A percentile compares a stretch with the other conserved stretches of the same genome.
Conservation (phyloP, 352 stramenopile species). For the Pythium dissimile region DNA sequence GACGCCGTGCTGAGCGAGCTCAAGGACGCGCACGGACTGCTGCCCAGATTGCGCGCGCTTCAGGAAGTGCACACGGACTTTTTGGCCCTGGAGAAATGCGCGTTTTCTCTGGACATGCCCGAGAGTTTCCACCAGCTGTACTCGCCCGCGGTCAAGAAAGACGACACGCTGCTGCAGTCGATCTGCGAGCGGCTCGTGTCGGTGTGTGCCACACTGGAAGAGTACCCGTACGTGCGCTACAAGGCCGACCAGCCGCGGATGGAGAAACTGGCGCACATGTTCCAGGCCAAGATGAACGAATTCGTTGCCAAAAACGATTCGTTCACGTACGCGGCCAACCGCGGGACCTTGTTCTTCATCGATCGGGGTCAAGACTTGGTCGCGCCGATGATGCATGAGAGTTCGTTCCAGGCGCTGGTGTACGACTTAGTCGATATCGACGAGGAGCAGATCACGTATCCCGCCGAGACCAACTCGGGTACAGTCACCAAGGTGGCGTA, state of each 20-base stretch:
- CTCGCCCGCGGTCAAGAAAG: constrained; percentile 47
- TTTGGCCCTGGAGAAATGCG: constrained; percentile 90
- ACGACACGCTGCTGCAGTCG: constrained; percentile 40
- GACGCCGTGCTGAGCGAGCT: constrained; percentile 83
- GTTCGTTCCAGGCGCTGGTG: constrained; percentile 97
- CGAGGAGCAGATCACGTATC: constrained; percentile 92
- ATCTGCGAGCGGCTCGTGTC: constrained; percentile 94
- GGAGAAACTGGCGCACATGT: constrained; percentile 87
- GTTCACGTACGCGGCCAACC: constrained; percentile 89
- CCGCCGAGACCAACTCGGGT: constrained; percentile 80
- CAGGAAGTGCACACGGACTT: constrained; percentile 97
- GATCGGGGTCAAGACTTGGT: constrained; percentile 93
- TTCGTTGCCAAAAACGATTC: constrained; percentile 89
- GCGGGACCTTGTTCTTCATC: constrained; percentile 93
- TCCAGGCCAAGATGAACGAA: constrained; percentile 95
- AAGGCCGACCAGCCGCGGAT: constrained; percentile 75
- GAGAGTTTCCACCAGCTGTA: constrained; percentile 77
- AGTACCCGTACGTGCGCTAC: constrained; percentile 97
- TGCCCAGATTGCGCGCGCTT: constrained; percentile 82
- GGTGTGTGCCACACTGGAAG: constrained; percentile 95
- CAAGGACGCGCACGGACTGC: constrained; percentile 76
- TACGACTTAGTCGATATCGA: constrained; percentile 95
- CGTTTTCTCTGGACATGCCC: constrained; percentile 94
- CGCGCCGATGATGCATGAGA: constrained; percentile 96
- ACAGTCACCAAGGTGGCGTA: constrained; percentile 88